Conservation (phyloP, 1,139 yeast genomes). For the Geotrichum reessii region DNA sequence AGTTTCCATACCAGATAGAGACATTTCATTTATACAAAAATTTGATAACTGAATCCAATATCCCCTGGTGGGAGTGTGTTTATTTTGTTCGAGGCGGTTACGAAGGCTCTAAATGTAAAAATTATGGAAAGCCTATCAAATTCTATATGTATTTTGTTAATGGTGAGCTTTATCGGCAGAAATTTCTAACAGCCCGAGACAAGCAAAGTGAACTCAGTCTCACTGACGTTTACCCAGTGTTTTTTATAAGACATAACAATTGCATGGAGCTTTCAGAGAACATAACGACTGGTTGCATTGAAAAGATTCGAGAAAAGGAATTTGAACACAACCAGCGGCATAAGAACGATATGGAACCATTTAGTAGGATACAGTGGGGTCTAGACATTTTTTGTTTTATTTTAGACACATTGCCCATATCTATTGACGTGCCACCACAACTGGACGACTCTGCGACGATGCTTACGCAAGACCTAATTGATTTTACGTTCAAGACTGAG, state of each 20-base stretch:
- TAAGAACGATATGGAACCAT: slow-evolving; percentile 2
- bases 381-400: slow-evolving; percentile 16
- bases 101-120: slow-evolving; percentile 10
- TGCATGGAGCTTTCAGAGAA: slow-evolving; percentile 11
- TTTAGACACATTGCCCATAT: slow-evolving; percentile 11
- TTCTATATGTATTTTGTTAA: slow-evolving; percentile 8
- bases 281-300: slow-evolving; percentile 10
- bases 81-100: slow-evolving; percentile 16
- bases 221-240: slow-evolving; percentile 13
- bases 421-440: slow-evolving; percentile 5
- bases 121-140: slow-evolving; percentile 16
- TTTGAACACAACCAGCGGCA: not conserved
- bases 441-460: slow-evolving; percentile 2
- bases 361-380: slow-evolving; percentile 13
- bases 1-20: not conserved
- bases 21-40: not conserved
- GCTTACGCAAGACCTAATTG: slow-evolving; percentile 1
- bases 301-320: slow-evolving; percentile 9
- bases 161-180: slow-evolving; percentile 1
- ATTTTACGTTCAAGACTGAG: slow-evolving; percentile 3
- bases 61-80: slow-evolving; percentile 13
- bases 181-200: not conserved
- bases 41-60: not conserved
- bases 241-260: slow-evolving; percentile 9
- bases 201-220: not conserved